Conservation (phyloP, 2,329 filamentous ascomycete species). For the Alternaria sp. region DNA sequence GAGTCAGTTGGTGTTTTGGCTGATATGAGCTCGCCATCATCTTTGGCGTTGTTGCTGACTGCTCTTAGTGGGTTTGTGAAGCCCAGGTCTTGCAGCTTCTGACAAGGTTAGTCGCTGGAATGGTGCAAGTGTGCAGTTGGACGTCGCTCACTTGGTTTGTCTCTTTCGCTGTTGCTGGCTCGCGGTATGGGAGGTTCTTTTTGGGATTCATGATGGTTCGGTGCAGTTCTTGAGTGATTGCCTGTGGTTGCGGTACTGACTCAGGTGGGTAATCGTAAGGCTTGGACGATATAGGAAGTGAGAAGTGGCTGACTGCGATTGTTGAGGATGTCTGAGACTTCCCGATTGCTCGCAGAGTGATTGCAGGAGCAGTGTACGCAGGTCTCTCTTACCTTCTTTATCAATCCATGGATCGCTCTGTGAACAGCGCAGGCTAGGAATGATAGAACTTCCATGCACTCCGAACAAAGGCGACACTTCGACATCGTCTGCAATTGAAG, state of each 20-base stretch:
- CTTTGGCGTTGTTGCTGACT: neutral
- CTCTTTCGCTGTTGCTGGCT: neutral
- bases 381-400: neutral
- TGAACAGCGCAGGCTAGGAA: neutral
- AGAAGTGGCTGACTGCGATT: neutral
- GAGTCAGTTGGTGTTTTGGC: neutral
- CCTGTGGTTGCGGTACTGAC: neutral
- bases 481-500: neutral
- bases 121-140: neutral
- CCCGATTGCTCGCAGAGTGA: neutral
- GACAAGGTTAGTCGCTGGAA: neutral
- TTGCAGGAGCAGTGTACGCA: neutral
- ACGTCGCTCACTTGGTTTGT: neutral
- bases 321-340: neutral
- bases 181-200: neutral
- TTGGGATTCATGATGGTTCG: neutral
- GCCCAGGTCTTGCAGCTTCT: neutral
- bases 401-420: neutral
- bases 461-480: neutral
- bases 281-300: neutral
- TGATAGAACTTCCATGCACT: neutral
- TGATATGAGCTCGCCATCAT: neutral
- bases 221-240: neutral
- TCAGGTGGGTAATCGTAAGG: neutral
- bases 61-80: neutral